phyloP scores from a whole-genome alignment of 805 yeast genomes.

The Candida odintsovae region DNA sequence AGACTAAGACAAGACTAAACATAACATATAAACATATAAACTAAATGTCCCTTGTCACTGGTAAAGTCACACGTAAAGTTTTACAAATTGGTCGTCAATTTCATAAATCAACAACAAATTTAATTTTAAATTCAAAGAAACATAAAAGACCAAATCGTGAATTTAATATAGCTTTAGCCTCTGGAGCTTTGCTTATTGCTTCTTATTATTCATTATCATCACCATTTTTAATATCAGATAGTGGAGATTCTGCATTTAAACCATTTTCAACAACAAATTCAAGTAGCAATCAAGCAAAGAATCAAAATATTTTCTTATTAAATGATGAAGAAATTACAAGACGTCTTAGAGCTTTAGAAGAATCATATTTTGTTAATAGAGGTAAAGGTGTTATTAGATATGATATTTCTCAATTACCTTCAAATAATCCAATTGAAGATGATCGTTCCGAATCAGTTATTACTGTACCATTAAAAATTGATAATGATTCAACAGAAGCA shows the following conservation, averaged over 20 bases:
- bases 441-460: slow-evolving; percentile 81
- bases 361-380: slow-evolving; percentile 72
- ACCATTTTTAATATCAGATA: slow-evolving; percentile 18
- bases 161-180: slow-evolving; percentile 23
- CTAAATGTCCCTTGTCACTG: not conserved
- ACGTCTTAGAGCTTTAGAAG: slow-evolving; percentile 67
- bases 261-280: slow-evolving; percentile 20
- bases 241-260: slow-evolving; percentile 19
- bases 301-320: slow-evolving; percentile 49
- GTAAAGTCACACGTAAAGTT: not conserved
- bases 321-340: slow-evolving; percentile 67
- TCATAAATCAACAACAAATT: not conserved
- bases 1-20: too few species aligned
- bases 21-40: too few species aligned
- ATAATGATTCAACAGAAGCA: slow-evolving; percentile 26
- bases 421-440: slow-evolving; percentile 93
- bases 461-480: slow-evolving; percentile 54
- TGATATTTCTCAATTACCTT: slow-evolving; percentile 84
- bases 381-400: slow-evolving; percentile 86
- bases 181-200: slow-evolving; percentile 23
- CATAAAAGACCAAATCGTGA: slow-evolving; percentile 9
- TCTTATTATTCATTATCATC: slow-evolving; percentile 22
- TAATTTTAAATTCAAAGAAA: not conserved
- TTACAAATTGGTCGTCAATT: not conserved
- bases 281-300: slow-evolving; percentile 20